Base-by-base conservation (phyloP, 305 asterid species). In the Solanum hybrid region DNA sequence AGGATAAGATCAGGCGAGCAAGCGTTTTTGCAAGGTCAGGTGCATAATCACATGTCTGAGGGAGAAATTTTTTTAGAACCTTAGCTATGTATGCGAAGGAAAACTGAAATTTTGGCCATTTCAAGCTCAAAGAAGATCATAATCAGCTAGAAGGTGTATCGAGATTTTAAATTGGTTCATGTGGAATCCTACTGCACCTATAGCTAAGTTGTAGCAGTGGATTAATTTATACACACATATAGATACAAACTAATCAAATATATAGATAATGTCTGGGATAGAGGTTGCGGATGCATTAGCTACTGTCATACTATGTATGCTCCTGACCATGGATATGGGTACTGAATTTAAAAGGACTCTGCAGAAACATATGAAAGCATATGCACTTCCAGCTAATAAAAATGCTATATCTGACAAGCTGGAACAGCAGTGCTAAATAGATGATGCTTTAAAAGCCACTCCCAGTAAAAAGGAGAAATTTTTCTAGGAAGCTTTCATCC, bases 11-110 rank as follows among this genome's bases (percentile, higher is more conserved):
- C 92, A 97, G 93, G 33, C 95, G 95, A 26, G 99, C 93, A 80
- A 96, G 93, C 67, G 98, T 90, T 93, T 93, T 95, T 37, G 99
- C 98, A 91, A 97, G 98, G 81, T 96, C 97, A 33, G 99, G 99
- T 67, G 97, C 99, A 86, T 96, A 95, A 84, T 92, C 93, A 90
- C 94, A 94, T 46, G 94, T 94, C 99, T 96, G 96, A 77, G 89
- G 71, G 39, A 35, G 57, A 35, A 34, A 87, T 12, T 28, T 29
- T 39, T 51, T 42, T 26, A 73, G 89, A 76, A 84, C 37, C 11
- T 90, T 18, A 26, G 81, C 74, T 8, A 12, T 11, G 89, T 80
- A 57, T 20, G 29, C 22, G 5, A 26, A 89, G 86, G 89, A 18
- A 51, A 93, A 31, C 51, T 29, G 61, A 51, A 13, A 42, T 12